Evolutionary conservation across 768 basidiomycete species (phyloP), one percentile per base, ranked within the genome.

Genomic region (button mushroom (Agaricus bisporus)): DNA sequence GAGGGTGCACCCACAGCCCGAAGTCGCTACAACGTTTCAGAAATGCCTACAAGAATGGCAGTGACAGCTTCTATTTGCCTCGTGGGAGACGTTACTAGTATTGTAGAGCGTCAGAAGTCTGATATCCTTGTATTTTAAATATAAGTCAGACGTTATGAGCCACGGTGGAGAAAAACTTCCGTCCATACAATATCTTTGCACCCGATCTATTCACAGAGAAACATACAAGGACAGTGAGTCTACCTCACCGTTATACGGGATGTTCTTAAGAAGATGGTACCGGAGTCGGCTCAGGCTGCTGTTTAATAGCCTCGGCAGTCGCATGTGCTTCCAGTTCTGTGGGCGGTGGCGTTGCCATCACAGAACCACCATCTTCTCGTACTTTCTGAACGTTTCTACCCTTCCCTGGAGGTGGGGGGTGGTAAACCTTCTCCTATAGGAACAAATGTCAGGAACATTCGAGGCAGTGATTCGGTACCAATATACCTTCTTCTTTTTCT

Each of bases 361-460:
- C 22, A 20, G 35, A 48, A 12, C 52, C 43, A 10, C 26, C 63
- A 28, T 48, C 57, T 9, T 55, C 56, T 10, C 60, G 57, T 35
- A 54, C 58, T 9, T 66, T 59, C 35, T 66, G 66, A 10, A 71
- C 73, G 45, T 81, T 82, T 67, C 77, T 88, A 39, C 86, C 88
- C 59, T 83, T 91, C 1, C 87, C 88, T 0, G 87, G 87, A 1
- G 88, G 89, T 7, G 88, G 89, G 3, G 89, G 89, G 61, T 86
- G 85, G 72, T 90, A 91, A 7, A 85, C 83, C 66, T 90, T 89
- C 51, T 83, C 84, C 88, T 89, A 54, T 0, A 58, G 18, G 35
- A 54, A 48, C 25, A n/a, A 41, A 20, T 11, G 15, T 14, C 17
- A 22, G 32, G 17, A 56, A 6, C 25, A 42, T 28, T 26, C 15